phyloP scores from a whole-genome alignment of 495 filamentous ascomycete genomes.

The Ascobolus immersus region DNA sequence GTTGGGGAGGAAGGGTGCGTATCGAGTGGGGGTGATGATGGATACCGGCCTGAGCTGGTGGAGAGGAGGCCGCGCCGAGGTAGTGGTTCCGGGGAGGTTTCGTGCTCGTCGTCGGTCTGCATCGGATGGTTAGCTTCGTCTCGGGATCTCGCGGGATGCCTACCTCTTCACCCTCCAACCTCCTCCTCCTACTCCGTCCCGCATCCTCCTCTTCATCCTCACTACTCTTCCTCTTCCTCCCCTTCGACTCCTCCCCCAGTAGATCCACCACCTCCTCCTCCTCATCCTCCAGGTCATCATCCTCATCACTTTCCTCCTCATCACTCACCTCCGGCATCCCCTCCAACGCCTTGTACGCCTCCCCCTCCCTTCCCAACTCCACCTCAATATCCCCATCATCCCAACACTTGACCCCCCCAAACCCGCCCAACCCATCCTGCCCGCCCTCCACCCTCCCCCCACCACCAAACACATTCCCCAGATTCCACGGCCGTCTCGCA shows the following conservation, averaged over 20 bases:
- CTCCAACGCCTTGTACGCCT: constrained; percentile 55
- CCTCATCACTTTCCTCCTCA: constrained; percentile 29
- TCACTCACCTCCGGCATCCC: constrained; percentile 76
- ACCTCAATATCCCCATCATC: constrained; percentile 94
- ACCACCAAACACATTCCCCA: constrained; percentile 75
- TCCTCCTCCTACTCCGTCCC: constrained; percentile 43
- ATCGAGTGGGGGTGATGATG: constrained; percentile 10
- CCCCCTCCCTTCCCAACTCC: constrained; percentile 43
- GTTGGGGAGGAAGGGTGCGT: constrained; percentile 28
- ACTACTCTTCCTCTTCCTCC: constrained; percentile 28
- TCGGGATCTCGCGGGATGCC: not conserved
- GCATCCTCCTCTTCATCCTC: constrained; percentile 41
- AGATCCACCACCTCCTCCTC: constrained; percentile 12
- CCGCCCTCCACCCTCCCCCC: constrained; percentile 24
- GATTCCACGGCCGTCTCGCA: constrained; percentile 76
- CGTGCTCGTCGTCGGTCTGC: constrained; percentile 28
- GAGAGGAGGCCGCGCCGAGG: constrained; percentile 16
- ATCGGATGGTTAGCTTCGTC: constrained; percentile 14
- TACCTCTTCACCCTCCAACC: constrained; percentile 20
- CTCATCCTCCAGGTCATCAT: constrained; percentile 18
- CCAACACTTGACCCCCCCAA: constrained; percentile 24
- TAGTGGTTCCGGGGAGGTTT: constrained; percentile 34
- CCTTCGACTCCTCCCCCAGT: constrained; percentile 16
- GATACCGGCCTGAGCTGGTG: constrained; percentile 19
- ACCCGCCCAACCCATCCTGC: constrained; percentile 21